A percentile compares a stretch with the other conserved stretches of the same genome.
Evolutionary conservation across 2,329 filamentous ascomycete genomes (phyloP).

Genomic region (Aspergillus fumigatiaffinis): DNA sequence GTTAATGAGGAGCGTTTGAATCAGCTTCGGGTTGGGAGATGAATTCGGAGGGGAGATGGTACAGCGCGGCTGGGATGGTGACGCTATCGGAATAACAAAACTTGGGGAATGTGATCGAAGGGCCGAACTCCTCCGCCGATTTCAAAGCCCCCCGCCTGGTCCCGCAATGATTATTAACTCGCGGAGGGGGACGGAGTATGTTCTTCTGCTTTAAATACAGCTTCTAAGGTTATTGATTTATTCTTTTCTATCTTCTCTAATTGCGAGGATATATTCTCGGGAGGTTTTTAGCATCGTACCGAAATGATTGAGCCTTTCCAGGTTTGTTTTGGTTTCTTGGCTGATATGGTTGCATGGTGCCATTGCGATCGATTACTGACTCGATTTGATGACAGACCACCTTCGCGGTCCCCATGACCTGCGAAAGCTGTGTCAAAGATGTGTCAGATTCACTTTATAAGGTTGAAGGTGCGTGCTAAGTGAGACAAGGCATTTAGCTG

Average conservation of each 20-base stretch:
- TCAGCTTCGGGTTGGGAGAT: conserved; percentile 15
- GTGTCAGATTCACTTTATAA: conserved; percentile 75
- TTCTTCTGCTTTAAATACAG: conserved; percentile 4
- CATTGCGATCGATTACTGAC: conserved; percentile 13
- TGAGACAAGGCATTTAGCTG: background rate
- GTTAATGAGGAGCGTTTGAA: conserved; percentile 3
- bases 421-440: conserved; percentile 81
- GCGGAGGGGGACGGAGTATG: background rate
- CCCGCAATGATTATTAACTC: conserved; percentile 6
- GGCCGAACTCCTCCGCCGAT: conserved; percentile 26
- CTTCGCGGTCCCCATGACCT: conserved; percentile 92
- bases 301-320: conserved; percentile 46
- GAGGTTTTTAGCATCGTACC: background rate
- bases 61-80: conserved; percentile 15
- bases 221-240: background rate
- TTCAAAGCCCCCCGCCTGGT: conserved; percentile 30
- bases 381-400: conserved; percentile 61
- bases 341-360: background rate
- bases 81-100: conserved; percentile 23
- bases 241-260: background rate
- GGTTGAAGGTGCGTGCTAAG: conserved; percentile 54
- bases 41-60: background rate
- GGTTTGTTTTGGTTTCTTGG: conserved; percentile 25
- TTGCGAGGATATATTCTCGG: background rate
- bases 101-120: conserved; percentile 9